Base-by-base conservation (phyloP, 2,329 filamentous ascomycete species). In the Claviceps humidiphila region DNA sequence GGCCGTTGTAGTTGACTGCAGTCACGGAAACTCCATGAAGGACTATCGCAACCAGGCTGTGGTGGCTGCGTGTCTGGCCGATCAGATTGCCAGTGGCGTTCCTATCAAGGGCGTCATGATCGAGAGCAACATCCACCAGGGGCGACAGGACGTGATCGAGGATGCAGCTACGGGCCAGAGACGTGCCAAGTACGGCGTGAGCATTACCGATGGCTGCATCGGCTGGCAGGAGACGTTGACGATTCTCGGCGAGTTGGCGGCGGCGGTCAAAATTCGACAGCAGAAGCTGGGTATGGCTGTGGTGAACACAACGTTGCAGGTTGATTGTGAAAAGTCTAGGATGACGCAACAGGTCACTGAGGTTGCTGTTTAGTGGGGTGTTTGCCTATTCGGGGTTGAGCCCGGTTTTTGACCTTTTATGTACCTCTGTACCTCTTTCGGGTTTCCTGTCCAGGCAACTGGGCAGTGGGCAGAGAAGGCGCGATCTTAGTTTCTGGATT, bases 21-120 rank as follows among this genome's bases (percentile, higher is more conserved):
- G 87, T 68, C 93, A 98, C 68, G 93, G 93, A 58, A 96, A 96
- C 75, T 95, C 88, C 46, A 74, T 85, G 66, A 98, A 98, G 79
- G 82, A 97, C 71, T 91, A 97, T 77, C 89, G 83, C 73, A 98
- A 97, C 71, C 93, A 98, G 72, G 90, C 90, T 59, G 89, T 91
- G 76, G 93, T 98, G 20, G 90, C 89, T 3, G 82, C 81, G 49
- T 79, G 76, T 11, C 68, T 98, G 53, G 89, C 87, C 2, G 82
- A 87, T 63, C 93, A 98, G 72, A 87, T 98, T 55, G 77, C 84
- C 51, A 80, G 78, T 53, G 93, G 93, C 39, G 91, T 97, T 73
- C 85, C 76, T 48, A 93, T 98, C 64, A 91, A 96, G 81, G 93
- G 93, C 62, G 88, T 97, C 55, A 98, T 98, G 93, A 95, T 98